Percentiles rank a stretch among this genome's conserved stretches.
phyloP scores from a whole-genome alignment of 2,329 filamentous ascomycete genomes.

The Diaporthe aspalathi region DNA sequence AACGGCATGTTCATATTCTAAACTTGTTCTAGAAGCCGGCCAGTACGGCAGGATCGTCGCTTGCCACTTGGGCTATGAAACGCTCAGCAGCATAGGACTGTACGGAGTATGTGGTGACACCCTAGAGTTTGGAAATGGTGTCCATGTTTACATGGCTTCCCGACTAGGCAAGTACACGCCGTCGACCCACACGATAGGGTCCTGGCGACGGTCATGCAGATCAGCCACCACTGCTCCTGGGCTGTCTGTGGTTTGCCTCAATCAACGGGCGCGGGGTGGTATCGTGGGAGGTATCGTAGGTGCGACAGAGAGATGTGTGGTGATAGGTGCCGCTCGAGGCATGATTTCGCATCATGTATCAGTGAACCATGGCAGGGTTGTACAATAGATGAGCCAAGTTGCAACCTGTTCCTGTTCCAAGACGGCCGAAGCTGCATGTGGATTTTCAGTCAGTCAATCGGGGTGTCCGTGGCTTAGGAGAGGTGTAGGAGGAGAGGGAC shows the following conservation, averaged over 20 bases:
- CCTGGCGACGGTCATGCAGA: neutral
- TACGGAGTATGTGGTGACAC: neutral
- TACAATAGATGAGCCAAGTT: neutral
- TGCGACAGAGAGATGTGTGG: neutral
- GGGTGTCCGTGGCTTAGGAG: neutral
- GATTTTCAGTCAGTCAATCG: slow-evolving; percentile 8
- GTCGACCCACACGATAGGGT: neutral
- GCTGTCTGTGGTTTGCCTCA: neutral
- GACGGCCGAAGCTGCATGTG: neutral
- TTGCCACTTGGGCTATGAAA: neutral
- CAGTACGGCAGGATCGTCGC: neutral
- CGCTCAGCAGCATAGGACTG: neutral
- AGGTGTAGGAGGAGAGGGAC: neutral
- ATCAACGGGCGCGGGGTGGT: neutral
- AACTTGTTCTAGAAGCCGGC: slow-evolving; percentile 20
- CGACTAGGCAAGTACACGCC: slow-evolving; percentile 12
- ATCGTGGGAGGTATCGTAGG: too few species aligned
- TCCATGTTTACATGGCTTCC: slow-evolving; percentile 18
- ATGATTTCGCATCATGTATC: neutral
- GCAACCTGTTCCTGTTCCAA: too few species aligned
- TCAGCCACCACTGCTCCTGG: neutral
- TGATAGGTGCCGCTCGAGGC: neutral
- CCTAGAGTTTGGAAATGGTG: neutral
- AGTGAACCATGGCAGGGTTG: neutral
- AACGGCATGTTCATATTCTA: neutral